Conservation (phyloP, 345 rosid genomes). For the Reutealis trisperma region DNA sequence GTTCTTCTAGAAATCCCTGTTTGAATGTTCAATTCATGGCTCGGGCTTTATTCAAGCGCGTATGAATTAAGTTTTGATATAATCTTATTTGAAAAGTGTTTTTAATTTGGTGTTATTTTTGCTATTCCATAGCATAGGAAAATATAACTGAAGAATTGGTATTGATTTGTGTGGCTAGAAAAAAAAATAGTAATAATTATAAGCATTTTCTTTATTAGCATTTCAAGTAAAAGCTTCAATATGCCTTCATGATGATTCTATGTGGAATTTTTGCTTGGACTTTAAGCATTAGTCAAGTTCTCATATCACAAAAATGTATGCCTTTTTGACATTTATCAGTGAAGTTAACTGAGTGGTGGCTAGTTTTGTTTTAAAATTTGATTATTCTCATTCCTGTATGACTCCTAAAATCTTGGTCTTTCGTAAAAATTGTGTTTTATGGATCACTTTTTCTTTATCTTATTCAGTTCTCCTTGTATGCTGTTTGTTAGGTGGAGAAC, state of each 20-base stretch:
- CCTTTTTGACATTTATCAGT: not conserved
- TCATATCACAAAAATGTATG: not conserved
- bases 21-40: not conserved
- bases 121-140: not conserved
- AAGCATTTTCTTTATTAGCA: not conserved
- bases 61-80: not conserved
- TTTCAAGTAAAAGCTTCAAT: no score
- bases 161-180: not conserved
- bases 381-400: not conserved
- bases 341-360: not conserved
- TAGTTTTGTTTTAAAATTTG: not conserved
- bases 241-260: not conserved
- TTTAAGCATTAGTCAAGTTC: not conserved
- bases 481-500: constrained; percentile 86
- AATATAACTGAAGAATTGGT: not conserved
- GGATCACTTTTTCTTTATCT: not conserved
- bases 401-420: not conserved
- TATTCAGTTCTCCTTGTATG: constrained; percentile 11
- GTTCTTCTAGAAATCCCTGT: not conserved
- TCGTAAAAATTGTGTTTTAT: not conserved
- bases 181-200: not conserved
- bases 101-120: not conserved
- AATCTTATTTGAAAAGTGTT: not conserved
- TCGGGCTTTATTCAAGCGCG: not conserved
- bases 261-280: not conserved